Evolutionary conservation across 805 yeast species (phyloP), one percentile per base, ranked within the genome.

Genomic region (Hanseniaspora nectarophila): DNA sequence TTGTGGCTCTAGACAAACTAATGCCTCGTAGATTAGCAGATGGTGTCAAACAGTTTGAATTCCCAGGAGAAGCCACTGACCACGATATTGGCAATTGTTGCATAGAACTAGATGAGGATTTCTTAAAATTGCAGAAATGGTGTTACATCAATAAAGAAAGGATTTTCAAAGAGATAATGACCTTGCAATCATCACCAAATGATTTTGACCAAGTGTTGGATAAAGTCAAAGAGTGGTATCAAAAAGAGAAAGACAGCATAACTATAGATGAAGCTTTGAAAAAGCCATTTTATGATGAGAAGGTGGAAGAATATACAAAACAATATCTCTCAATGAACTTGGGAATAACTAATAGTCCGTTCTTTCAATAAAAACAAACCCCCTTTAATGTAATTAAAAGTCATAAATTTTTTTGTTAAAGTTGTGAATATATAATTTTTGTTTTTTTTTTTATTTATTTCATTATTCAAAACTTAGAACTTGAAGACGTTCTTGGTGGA

Each of bases 401-500:
- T 15, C n/a, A 32, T 32, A 6, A 15, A 32, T 12, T 32, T 32
- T 32, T 32, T 32, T 15, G 15, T 20, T 18, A 34, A 23, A 23
- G 40, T 34, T n/a, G 21, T 34, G 18, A n/a, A 31, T 12, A 12
- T 31, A 12, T 12, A n/a, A 13, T 12, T 13, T 12, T 31, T 31
- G 9, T 12, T 31, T 31, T 31, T 31, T 31, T 31, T 3, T 31
- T 12, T 31, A 3, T 13, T 31, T 31, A 12, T 31, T 13, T 13
- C n/a, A 12, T 31, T 20, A 21, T 21, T 21, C 28, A 37, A 6
- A 37, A 15, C 9, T 64, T 77, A 89, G 65, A 85, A 89, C 73
- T 92, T 92, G 73, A 78, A 90, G 51, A 92, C 97, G 62, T 85
- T 80, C 54, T 83, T 87, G 71, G 84, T 82, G 67, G 77, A 71